These are phyloP conservation scores for Fragaria iinumae DNA, from an alignment of 306 rosid genomes.

Conservation along the genomic window DNA sequence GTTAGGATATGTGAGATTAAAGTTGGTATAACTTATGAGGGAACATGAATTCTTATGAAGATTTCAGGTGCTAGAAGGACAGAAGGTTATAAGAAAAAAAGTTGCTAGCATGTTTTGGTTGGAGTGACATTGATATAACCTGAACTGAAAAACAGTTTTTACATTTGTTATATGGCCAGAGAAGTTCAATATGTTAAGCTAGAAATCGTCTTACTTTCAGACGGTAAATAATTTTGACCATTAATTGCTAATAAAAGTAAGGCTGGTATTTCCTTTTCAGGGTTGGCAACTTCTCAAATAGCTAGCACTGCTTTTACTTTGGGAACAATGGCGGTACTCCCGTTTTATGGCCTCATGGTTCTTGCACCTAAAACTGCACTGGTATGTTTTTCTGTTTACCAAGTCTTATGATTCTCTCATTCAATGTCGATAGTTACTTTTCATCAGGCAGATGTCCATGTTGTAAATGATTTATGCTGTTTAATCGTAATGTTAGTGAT, in stretches of 20 bases:
- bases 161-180: neutral
- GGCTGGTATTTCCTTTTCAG: slow-evolving; percentile 37
- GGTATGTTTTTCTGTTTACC: slow-evolving; percentile 43
- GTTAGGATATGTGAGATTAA: neutral
- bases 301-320: slow-evolving; percentile 68
- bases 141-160: neutral
- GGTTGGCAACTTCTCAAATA: slow-evolving; percentile 60
- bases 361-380: slow-evolving; percentile 77
- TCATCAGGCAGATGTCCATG: neutral
- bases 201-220: neutral
- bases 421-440: neutral
- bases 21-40: neutral
- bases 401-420: slow-evolving; percentile 8
- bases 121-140: neutral
- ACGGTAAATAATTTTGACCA: neutral
- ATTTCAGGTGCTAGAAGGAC: neutral
- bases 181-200: neutral
- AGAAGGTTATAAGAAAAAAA: neutral
- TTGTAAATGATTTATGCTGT: neutral
- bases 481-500: neutral
- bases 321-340: slow-evolving; percentile 91
- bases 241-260: neutral
- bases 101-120: neutral
- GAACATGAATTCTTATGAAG: neutral
- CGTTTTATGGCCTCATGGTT: slow-evolving; percentile 93